Percentiles rank a stretch among this genome's conserved stretches.
Conservation (phyloP, 345 rosid genomes). For the Mallotus nudiflorus region DNA sequence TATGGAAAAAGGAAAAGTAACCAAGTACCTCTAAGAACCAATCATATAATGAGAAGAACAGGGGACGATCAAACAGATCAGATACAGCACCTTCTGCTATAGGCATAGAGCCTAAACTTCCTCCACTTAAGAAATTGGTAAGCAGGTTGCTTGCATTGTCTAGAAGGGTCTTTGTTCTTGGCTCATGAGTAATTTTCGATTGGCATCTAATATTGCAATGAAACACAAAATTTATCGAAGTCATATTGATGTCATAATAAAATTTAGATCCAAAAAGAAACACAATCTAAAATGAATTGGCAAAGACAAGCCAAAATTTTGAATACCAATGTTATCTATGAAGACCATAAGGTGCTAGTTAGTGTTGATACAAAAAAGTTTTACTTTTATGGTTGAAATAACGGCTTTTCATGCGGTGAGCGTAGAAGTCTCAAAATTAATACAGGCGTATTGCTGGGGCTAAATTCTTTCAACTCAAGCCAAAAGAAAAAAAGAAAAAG, state of each 20-base stretch:
- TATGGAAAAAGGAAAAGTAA: constrained; percentile 7
- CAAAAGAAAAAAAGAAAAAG: neutral
- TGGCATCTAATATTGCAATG: constrained; percentile 57
- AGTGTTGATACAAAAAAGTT: neutral
- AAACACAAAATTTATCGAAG: constrained; percentile 11
- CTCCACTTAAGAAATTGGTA: constrained; percentile 80
- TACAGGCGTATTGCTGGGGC: too few species aligned
- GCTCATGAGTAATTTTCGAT: constrained; percentile 53
- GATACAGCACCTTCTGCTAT: constrained; percentile 90
- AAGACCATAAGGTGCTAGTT: neutral
- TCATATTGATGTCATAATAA: neutral
- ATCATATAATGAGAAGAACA: constrained; percentile 80
- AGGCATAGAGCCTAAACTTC: constrained; percentile 78
- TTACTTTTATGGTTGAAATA: too few species aligned
- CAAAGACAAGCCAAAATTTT: neutral
- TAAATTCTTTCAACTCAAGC: too few species aligned
- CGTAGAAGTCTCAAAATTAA: too few species aligned
- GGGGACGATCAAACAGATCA: constrained; percentile 81
- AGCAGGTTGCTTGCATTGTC: constrained; percentile 91
- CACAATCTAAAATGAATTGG: neutral
- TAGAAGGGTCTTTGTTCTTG: constrained; percentile 57
- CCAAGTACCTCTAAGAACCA: constrained; percentile 82
- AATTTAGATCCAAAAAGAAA: neutral
- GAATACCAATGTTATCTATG: neutral
- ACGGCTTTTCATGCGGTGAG: too few species aligned